phyloP scores from a whole-genome alignment of 495 filamentous ascomycete genomes.

The Cudoniella acicularis region DNA sequence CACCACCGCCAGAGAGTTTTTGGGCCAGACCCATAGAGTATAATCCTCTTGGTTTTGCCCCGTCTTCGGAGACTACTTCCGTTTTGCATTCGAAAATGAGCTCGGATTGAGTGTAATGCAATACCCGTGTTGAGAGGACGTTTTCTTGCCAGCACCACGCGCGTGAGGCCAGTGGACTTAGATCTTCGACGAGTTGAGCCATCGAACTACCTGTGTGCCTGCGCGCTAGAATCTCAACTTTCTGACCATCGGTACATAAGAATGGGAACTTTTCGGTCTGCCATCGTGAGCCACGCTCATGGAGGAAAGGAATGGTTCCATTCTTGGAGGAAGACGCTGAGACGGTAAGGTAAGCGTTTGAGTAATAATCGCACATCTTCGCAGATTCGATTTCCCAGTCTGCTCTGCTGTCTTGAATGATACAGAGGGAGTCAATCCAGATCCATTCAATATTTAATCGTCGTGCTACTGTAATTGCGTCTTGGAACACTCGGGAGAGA shows the following conservation, averaged over 20 bases:
- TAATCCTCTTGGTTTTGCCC: not conserved
- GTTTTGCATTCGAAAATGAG: not conserved
- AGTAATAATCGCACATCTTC: constrained; percentile 7
- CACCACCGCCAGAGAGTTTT: not conserved
- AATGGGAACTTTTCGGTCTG: not conserved
- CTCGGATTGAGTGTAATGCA: not conserved
- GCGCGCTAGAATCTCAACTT: not conserved
- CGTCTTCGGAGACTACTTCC: not conserved
- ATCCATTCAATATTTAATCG: not conserved
- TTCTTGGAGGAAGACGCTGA: not conserved
- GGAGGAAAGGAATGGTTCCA: not conserved
- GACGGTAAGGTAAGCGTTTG: constrained; percentile 7
- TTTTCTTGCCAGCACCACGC: not conserved
- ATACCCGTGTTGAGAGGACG: not conserved
- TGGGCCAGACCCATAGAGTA: not conserved
- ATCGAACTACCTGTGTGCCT: not conserved
- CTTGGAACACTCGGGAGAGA: not conserved
- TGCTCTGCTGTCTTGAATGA: constrained; percentile 1
- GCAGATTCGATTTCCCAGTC: constrained; percentile 9
- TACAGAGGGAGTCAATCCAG: not conserved
- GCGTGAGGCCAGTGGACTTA: not conserved
- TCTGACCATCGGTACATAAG: not conserved
- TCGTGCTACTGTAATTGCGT: not conserved
- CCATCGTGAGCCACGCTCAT: not conserved
- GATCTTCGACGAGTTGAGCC: not conserved